Conservation (phyloP, 805 yeast genomes). For the Wickerhamomyces xylosicus region DNA sequence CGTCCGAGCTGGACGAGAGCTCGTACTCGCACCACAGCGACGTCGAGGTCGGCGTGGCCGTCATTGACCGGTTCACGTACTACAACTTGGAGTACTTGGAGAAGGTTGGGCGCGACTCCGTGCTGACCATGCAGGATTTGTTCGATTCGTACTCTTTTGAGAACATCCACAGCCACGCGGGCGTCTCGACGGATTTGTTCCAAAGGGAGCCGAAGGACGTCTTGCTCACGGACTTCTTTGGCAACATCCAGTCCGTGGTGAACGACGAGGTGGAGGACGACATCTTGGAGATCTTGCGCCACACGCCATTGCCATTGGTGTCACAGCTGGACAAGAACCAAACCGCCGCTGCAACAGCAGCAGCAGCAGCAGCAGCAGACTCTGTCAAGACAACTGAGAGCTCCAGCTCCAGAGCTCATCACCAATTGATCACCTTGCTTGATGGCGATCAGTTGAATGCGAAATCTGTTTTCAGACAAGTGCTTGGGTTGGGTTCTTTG, state of each 20-base stretch:
- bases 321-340: too few species aligned
- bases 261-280: constrained; percentile 50
- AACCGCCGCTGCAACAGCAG: not conserved
- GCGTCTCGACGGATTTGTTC: constrained; percentile 79
- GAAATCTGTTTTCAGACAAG: not conserved
- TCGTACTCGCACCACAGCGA: constrained; percentile 96
- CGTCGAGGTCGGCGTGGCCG: constrained; percentile 93
- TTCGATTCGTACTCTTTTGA: constrained; percentile 79
- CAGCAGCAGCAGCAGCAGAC: too few species aligned
- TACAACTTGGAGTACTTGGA: constrained; percentile 85
- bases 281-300: constrained; percentile 14
- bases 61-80: constrained; percentile 92
- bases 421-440: too few species aligned
- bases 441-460: too few species aligned
- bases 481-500: constrained; percentile 3
- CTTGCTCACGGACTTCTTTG: constrained; percentile 85
- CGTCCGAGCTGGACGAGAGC: constrained; percentile 77
- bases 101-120: constrained; percentile 64
- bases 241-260: constrained; percentile 75
- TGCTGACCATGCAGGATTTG: constrained; percentile 68
- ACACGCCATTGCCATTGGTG: constrained; percentile 1
- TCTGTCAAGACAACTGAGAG: too few species aligned
- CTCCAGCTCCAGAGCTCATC: too few species aligned
- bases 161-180: constrained; percentile 85
- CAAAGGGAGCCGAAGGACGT: constrained; percentile 58